Evolutionary conservation across 2,329 filamentous ascomycete genomes (phyloP), one percentile per base, ranked within the genome.

Genomic region (Rhinocladiella similis): DNA sequence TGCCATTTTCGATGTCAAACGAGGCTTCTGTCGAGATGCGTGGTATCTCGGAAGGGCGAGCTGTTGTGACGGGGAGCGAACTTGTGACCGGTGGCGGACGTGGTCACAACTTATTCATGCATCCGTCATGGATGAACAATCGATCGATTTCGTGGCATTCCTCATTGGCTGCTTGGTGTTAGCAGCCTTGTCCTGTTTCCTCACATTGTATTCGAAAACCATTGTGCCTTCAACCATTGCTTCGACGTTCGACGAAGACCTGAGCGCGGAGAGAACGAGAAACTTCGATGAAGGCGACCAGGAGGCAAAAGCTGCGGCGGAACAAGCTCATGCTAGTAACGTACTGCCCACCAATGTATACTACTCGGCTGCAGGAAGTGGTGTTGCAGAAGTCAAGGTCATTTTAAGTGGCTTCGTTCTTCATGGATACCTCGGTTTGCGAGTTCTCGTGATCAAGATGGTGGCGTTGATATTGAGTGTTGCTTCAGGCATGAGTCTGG

Each of bases 361-460:
- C 73, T 99, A 97, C 72, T 92, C 94, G 6, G 94, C 93, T 56
- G 93, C 93, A 41, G 94, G 94, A 47, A 96, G 91, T 73, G 94
- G 94, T 66, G 94, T 99, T 12, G 94, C 94, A 5, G 94, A 99
- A 75, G 93, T 97, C 54, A 92, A 94, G 63, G 94, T 97, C 57
- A 97, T 97, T 56, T 83, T 97, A n/a, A 97, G 91, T 67, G 94
- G 94, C 5, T 99, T 97, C 68, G 93, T 99, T 53, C 78, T 99
- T 53, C 94, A 97, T 77, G 93, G 94, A 1, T 97, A 97, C 69
- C 82, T 99, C 6, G 94, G 94, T 65, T 73, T 96, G 38, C 89
- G 88, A 68, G 97, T 94, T 0, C 80, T 99, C 27, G 73, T 93
- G 4, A 83, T 96, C 74, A 99, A 99, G 71, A 89, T 90, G 0